These are phyloP conservation scores for Petunia hybrid DNA, from an alignment of 305 asterid species.

Conservation along the genomic window DNA sequence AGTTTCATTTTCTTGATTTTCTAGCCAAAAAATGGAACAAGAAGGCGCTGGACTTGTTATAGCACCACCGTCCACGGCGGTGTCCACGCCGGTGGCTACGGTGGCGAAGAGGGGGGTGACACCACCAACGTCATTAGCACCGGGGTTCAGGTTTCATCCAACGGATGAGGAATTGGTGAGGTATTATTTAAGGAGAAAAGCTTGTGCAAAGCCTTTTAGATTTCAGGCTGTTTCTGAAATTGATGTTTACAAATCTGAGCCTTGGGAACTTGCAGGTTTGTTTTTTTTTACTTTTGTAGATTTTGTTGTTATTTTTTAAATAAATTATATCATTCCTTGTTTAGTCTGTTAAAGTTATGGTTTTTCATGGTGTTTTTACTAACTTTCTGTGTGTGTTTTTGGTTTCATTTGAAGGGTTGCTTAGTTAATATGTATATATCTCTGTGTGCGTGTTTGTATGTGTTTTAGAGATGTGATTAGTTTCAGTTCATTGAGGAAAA, in stretches of 20 bases:
- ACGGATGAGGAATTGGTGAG: constrained; percentile 81
- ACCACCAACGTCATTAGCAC: constrained; percentile 70
- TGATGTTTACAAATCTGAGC: constrained; percentile 86
- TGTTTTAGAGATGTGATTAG: background rate
- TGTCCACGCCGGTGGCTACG: constrained; percentile 16
- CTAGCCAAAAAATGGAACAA: constrained; percentile 44
- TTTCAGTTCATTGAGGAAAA: background rate
- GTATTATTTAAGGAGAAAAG: constrained; percentile 74
- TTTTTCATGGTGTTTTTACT: background rate
- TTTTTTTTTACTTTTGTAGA: background rate
- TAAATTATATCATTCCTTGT: background rate
- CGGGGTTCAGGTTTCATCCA: constrained; percentile 86
- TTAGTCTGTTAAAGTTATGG: background rate
- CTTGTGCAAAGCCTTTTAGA: constrained; percentile 66
- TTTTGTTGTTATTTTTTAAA: background rate
- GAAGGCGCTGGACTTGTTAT: constrained; percentile 38
- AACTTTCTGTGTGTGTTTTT: background rate
- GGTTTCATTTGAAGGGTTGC: background rate
- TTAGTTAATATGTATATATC: background rate
- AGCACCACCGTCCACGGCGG: constrained; percentile 16
- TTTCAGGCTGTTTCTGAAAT: constrained; percentile 71
- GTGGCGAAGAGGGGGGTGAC: constrained; percentile 38
- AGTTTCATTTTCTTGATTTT: background rate
- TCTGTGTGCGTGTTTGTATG: background rate
- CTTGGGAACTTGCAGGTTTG: constrained; percentile 80